phyloP scores from a whole-genome alignment of 768 basidiomycete species.

The Russula vinacea region DNA sequence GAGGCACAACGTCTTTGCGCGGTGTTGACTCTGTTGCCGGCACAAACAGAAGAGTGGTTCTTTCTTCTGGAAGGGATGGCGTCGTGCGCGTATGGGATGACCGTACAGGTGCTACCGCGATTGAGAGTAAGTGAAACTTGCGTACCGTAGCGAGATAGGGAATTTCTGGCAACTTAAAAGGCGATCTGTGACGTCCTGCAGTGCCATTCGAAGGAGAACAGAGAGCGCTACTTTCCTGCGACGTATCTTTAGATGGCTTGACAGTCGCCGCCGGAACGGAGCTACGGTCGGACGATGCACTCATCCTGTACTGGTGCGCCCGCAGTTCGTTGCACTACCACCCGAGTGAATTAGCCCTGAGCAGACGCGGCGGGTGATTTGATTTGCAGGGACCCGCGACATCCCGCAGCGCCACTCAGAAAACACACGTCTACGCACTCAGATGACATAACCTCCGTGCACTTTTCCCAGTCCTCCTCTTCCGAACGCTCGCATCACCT shows the following conservation, averaged over 20 bases:
- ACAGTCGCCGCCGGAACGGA: conserved; percentile 83
- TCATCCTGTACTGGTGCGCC: conserved; percentile 77
- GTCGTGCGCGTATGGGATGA: conserved; percentile 74
- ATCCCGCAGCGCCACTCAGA: conserved; percentile 63
- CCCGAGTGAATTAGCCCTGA: not conserved
- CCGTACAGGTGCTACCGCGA: conserved; percentile 47
- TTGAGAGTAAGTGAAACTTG: conserved; percentile 53
- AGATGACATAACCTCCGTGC: conserved; percentile 82
- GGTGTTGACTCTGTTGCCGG: conserved; percentile 45
- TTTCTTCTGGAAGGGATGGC: conserved; percentile 72
- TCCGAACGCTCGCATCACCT: conserved; percentile 30
- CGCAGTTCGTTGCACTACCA: conserved; percentile 13
- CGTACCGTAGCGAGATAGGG: not conserved
- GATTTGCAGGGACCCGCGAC: conserved; percentile 77
- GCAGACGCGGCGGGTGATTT: not conserved
- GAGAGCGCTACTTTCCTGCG: conserved; percentile 58
- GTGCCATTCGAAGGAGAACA: conserved; percentile 49
- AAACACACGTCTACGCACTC: conserved; percentile 87
- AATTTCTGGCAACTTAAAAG: conserved; percentile 42
- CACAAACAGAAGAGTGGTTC: conserved; percentile 43
- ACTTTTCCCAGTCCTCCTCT: conserved; percentile 39
- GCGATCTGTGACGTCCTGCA: conserved; percentile 32
- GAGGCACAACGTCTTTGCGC: conserved; percentile 55
- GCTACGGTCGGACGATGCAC: conserved; percentile 74
- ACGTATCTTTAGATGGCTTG: conserved; percentile 64